These are phyloP conservation scores for Fusarium chlamydosporum DNA, from an alignment of 2,329 filamentous ascomycete species.

Conservation along the genomic window DNA sequence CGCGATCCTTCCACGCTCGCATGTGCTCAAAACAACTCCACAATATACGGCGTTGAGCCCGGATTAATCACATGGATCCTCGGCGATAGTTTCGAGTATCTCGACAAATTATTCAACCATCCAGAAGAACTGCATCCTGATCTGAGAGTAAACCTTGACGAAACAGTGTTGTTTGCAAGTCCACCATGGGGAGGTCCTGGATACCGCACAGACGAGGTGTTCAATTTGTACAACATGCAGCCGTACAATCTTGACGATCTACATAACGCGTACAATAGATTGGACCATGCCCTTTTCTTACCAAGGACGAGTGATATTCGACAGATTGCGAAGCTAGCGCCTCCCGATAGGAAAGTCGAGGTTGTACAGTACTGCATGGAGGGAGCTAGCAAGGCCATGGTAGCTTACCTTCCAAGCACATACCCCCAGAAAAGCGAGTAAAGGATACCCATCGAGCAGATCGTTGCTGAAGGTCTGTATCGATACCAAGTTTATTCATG, in stretches of 20 bases:
- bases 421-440: constrained; percentile 19
- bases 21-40: constrained; percentile 93
- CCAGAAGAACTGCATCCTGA: constrained; percentile 57
- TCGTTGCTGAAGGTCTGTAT: background rate
- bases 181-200: constrained; percentile 73
- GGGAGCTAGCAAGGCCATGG: constrained; percentile 86
- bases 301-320: constrained; percentile 87
- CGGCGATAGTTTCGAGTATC: constrained; percentile 85
- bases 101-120: constrained; percentile 63
- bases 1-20: constrained; percentile 83
- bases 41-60: constrained; percentile 82
- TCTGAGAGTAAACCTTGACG: constrained; percentile 58
- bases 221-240: constrained; percentile 87
- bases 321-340: constrained; percentile 76
- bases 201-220: constrained; percentile 75
- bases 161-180: constrained; percentile 68
- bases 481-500: background rate
- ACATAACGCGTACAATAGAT: constrained; percentile 70
- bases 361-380: constrained; percentile 93
- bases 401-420: constrained; percentile 70
- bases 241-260: constrained; percentile 81
- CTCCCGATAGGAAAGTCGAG: constrained; percentile 70
- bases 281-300: constrained; percentile 81
- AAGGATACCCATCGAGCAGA: constrained; percentile 6
- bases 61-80: constrained; percentile 85